Evolutionary conservation across 352 stramenopile species (phyloP), one percentile per base, ranked within the genome.

Genomic region (Globisporangium alternatum): DNA sequence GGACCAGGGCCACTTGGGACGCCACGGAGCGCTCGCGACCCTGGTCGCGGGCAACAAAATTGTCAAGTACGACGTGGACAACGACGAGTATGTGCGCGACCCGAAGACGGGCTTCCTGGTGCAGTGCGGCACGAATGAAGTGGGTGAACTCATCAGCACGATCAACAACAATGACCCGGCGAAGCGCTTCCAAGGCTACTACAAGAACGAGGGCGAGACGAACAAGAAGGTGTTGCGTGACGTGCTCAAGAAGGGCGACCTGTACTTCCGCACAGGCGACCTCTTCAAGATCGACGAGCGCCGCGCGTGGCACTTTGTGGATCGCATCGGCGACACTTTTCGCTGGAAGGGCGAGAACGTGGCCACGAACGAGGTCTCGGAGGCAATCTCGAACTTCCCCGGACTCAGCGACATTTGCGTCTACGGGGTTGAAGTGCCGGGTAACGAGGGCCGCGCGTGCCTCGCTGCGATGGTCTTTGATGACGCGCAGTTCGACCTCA

Each of bases 331-430:
- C 21, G 93, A 98, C 64, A 98, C 91, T 19, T 98, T 97, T 67
- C 83, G 93, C 15, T 98, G 91, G 89, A 98, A 98, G 52, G 93
- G 93, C 25, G 91, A 98, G 63, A 98, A 97, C 62, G 88, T 97
- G 13, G 84, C 88, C 37, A 97, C 91, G 1, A 95, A 86, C 56
- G 89, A 98, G 68, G 90, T 98, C 8, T 75, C 81, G 0, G 76
- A 95, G 48, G 83, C 83, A 3, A 69, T 98, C 31, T 81, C 80
- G 31, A 75, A 80, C 56, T 96, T 95, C 62, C 75, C 81, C 0
- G 83, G 81, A 1, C 68, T 97, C 49, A 78, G 79, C 33, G 83
- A 90, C 28, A 76, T 91, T 17, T 91, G 83, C 58, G 72, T 93
- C 47, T 91, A 93, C 51, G 81, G 83, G n/a, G 83, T 91, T 3